Conservation (phyloP, 2,329 filamentous ascomycete genomes). For the Cladosporium sp. region DNA sequence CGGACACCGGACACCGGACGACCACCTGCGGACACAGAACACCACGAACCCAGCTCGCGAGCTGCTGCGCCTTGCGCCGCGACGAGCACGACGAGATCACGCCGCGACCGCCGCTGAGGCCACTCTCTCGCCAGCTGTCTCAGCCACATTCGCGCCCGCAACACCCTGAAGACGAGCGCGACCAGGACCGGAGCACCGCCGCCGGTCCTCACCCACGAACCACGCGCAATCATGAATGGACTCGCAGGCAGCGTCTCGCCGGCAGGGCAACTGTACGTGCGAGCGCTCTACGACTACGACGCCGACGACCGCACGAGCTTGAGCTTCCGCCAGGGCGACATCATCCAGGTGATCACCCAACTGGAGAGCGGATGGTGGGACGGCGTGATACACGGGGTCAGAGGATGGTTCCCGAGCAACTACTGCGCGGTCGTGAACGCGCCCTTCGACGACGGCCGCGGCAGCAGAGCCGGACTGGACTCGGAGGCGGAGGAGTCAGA, state of each 20-base stretch:
- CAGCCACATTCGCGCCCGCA: conserved; percentile 6
- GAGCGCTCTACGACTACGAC: conserved; percentile 95
- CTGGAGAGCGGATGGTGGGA: conserved; percentile 99
- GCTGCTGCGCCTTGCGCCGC: background rate
- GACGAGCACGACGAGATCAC: too few species aligned
- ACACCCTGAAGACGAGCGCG: conserved; percentile 6
- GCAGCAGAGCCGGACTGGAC: conserved; percentile 44
- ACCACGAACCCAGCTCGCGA: background rate
- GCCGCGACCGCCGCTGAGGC: background rate
- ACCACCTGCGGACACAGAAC: background rate
- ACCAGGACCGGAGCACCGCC: conserved; percentile 8
- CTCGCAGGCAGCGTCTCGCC: conserved; percentile 45
- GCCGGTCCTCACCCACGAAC: background rate
- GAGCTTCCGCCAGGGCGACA: conserved; percentile 92
- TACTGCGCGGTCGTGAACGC: conserved; percentile 85
- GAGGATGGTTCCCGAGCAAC: conserved; percentile 99
- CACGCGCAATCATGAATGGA: conserved; percentile 41
- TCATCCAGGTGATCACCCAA: conserved; percentile 97
- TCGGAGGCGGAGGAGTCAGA: conserved; percentile 51
- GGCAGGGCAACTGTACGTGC: conserved; percentile 69
- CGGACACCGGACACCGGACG: background rate
- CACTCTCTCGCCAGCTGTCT: conserved; percentile 9
- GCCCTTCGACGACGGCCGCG: conserved; percentile 64
- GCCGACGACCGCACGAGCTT: conserved; percentile 94
- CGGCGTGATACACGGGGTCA: conserved; percentile 90